Percentiles rank a stretch among this genome's conserved stretches.
Evolutionary conservation across 345 rosid species (phyloP).

Genomic region (Boechera stricta): DNA sequence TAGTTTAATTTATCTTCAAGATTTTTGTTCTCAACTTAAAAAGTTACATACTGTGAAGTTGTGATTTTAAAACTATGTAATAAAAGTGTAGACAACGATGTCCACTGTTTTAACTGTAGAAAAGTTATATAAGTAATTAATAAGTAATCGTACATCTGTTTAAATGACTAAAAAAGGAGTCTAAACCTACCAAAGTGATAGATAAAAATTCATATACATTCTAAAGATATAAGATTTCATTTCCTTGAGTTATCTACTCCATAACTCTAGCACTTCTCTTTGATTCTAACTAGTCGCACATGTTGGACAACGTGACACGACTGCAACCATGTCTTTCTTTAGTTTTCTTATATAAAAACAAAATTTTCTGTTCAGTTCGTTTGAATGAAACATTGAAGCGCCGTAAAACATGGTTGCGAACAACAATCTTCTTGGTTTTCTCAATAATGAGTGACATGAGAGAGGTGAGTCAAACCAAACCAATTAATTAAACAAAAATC

Average conservation of each 20-base stretch:
- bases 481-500: background rate
- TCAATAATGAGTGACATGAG: background rate
- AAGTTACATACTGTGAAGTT: no score
- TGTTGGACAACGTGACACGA: conserved; percentile 27
- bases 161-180: no score
- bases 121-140: no score
- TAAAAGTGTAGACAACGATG: no score
- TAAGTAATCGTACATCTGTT: no score
- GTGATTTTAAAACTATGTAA: no score
- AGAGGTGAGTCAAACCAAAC: conserved; percentile 12
- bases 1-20: no score
- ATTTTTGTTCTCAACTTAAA: no score
- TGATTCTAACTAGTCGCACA: conserved; percentile 9
- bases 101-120: no score
- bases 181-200: background rate
- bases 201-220: no score
- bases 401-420: background rate
- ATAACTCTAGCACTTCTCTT: conserved; percentile 6
- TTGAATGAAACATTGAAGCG: conserved; percentile 1
- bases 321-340: conserved; percentile 11
- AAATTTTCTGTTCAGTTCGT: background rate
- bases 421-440: background rate
- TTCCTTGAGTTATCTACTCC: conserved; percentile 2
- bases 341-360: no score
- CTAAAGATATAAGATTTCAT: background rate